Evolutionary conservation across 441 rosid species (phyloP), one percentile per base, ranked within the genome.

Genomic region (Erodium texanum): DNA sequence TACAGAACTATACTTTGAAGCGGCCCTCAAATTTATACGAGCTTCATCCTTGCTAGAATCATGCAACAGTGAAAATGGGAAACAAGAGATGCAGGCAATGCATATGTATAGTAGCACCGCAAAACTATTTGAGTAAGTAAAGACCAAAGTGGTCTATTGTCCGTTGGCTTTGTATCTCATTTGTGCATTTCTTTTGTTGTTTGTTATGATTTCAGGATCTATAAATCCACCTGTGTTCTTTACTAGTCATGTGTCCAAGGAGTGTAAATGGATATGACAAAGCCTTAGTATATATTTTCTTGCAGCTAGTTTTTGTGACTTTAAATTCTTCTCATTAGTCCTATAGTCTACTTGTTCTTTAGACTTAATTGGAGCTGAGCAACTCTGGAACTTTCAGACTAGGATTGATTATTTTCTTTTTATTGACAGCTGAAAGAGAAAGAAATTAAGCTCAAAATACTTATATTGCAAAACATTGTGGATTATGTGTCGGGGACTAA

Each of bases 91-190:
- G 71, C 97, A 84, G 72, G 81, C 93, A 41, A 67, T 80, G 78
- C 83, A 83, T 70, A 83, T 86, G 18, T 95, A 87, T 75, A 77
- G 86, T 64, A 89, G 87, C 82, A 95, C 99, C 24, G 99, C 96
- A 64, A 85, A 90, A 68, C 89, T 95, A 69, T 92, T 86, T 94
- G 89, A 90, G 99, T 95, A 89, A 92, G 99, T 89, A 62, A 59
- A 65, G 69, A 64, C 58, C 22, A 23, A n/a, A 66, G 41, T 22
- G 36, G 24, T 22, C 20, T 59, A 2, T 59, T 59, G 11, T 7
- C 14, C 14, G 2, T 59, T 23, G 29, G 24, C 29, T 20, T 59
- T 61, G 32, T 24, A 61, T 24, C n/a, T 14, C 24, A 2, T 61
- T 22, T 61, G 34, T 23, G 29, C 34, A 10, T 58, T 58, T 22